A percentile compares a stretch with the other conserved stretches of the same genome.
phyloP scores from a whole-genome alignment of 2,329 filamentous ascomycete genomes.

The Endoconidiophora polonica region DNA sequence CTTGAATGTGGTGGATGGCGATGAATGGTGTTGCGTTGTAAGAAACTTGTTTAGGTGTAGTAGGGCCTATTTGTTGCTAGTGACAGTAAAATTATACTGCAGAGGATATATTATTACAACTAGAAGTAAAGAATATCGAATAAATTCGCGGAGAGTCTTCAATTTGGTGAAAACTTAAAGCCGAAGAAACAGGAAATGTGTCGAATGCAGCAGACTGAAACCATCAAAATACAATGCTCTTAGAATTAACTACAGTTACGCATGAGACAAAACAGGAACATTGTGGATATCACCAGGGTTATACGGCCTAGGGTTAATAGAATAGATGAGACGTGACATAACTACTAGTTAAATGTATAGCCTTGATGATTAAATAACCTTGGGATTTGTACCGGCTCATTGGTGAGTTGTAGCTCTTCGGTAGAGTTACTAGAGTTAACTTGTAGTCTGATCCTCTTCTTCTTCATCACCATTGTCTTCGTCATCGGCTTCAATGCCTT shows the following conservation, averaged over 20 bases:
- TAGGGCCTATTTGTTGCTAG: background rate
- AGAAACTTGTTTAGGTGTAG: too few relatives aligned
- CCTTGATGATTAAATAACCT: too few relatives aligned
- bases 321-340: background rate
- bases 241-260: too few relatives aligned
- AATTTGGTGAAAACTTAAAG: background rate
- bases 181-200: background rate
- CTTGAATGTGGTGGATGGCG: too few relatives aligned
- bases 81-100: background rate
- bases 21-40: too few relatives aligned
- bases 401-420: too few relatives aligned
- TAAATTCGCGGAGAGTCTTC: background rate
- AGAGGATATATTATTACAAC: background rate
- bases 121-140: too few relatives aligned
- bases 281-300: constrained; percentile 13
- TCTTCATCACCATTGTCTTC: constrained; percentile 1
- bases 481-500: constrained; percentile 9
- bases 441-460: constrained; percentile 7
- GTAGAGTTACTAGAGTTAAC: background rate
- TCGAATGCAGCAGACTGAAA: too few relatives aligned
- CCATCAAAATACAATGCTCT: too few relatives aligned
- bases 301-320: constrained; percentile 8
- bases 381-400: too few relatives aligned
- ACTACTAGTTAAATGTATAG: background rate
- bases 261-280: too few relatives aligned